Conservation (phyloP, 2,329 filamentous ascomycete species). For the Botrytis cinerea region DNA sequence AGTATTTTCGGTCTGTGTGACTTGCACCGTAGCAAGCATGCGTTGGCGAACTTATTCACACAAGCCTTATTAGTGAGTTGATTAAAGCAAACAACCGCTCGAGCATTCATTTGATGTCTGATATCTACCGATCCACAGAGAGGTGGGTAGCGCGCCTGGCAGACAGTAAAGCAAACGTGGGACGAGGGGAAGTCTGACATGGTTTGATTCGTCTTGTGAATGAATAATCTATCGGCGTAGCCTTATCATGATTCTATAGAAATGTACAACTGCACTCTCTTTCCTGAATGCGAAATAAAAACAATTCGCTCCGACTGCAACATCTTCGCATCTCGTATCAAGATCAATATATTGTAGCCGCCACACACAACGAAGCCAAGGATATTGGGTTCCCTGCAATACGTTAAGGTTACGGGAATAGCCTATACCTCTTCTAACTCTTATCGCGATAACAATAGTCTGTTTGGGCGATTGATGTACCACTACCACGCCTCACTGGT, state of each 20-base stretch:
- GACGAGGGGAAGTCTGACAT: neutral
- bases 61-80: neutral
- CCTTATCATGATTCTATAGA: neutral
- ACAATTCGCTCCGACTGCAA: too few relatives aligned
- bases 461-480: neutral
- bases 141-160: neutral
- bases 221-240: neutral
- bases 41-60: neutral
- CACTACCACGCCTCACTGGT: neutral
- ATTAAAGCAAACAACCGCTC: conserved; percentile 2
- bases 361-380: neutral
- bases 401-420: neutral
- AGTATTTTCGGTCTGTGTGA: conserved; percentile 1
- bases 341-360: neutral
- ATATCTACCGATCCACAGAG: neutral
- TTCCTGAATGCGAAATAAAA: neutral
- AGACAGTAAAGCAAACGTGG: neutral
- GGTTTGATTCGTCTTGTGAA: neutral
- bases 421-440: neutral
- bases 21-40: conserved; percentile 8
- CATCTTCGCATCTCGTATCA: neutral
- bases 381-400: neutral
- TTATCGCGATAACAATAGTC: conserved; percentile 19
- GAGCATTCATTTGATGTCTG: neutral
- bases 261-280: neutral